These are phyloP conservation scores for Aspergillus luchuensis DNA, from an alignment of 2,329 filamentous ascomycete species.

Conservation along the genomic window DNA sequence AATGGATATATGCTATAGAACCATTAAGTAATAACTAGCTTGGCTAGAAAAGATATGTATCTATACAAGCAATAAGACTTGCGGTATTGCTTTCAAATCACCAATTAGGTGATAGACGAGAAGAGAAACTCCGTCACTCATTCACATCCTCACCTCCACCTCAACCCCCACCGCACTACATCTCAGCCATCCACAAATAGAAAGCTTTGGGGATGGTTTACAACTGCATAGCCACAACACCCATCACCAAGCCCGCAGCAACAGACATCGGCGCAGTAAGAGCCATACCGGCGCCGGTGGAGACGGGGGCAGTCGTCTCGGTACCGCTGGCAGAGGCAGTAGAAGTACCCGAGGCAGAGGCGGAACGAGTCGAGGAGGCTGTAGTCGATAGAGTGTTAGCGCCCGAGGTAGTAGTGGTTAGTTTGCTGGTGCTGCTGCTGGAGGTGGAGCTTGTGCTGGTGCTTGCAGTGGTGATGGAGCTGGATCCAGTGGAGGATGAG, in stretches of 20 bases:
- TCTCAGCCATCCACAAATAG: no score
- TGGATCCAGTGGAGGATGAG: constrained; percentile 7
- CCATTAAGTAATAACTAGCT: no score
- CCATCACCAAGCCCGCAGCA: constrained; percentile 25
- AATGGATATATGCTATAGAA: no score
- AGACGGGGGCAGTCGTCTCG: not conserved
- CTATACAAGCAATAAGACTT: no score
- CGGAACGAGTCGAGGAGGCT: not conserved
- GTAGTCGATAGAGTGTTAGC: constrained; percentile 13
- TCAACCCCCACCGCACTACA: no score
- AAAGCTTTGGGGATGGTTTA: not conserved
- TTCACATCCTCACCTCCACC: no score
- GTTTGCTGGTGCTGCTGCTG: not conserved
- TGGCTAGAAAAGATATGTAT: no score
- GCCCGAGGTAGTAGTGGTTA: constrained; percentile 15
- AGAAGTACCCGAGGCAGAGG: constrained; percentile 4
- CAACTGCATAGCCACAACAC: constrained; percentile 21
- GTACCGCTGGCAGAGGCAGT: constrained; percentile 11
- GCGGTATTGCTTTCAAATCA: no score
- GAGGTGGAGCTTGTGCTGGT: not conserved
- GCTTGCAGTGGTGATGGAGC: not conserved
- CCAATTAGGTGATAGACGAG: no score
- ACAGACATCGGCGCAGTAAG: constrained; percentile 18
- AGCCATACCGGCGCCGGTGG: constrained; percentile 15
- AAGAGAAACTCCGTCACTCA: no score